phyloP scores from a whole-genome alignment of 257 asterid species.

The Gynochthodes officinalis region DNA sequence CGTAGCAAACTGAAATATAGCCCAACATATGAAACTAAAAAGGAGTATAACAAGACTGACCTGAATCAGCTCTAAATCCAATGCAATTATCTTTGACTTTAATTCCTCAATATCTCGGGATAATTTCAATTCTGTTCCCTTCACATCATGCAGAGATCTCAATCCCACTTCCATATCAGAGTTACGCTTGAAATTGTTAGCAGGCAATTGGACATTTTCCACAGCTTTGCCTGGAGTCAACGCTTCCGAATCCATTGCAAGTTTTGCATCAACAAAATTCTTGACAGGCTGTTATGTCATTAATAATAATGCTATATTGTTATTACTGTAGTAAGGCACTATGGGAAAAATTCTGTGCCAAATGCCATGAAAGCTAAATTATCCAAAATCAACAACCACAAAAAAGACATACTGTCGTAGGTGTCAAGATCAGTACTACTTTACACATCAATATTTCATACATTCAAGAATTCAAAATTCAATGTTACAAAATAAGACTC shows the following conservation, averaged over 20 bases:
- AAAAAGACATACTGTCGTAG: not conserved
- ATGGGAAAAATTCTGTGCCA: not conserved
- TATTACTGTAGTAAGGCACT: constrained; percentile 2
- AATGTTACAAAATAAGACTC: no score
- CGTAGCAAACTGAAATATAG: not conserved
- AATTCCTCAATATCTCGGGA: constrained; percentile 42
- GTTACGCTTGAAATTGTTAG: constrained; percentile 10
- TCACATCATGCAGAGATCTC: constrained; percentile 36
- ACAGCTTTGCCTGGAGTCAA: constrained; percentile 29
- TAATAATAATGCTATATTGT: not conserved
- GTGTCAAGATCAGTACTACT: not conserved
- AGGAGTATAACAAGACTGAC: constrained; percentile 33
- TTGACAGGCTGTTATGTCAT: constrained; percentile 34
- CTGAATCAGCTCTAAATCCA: constrained; percentile 65
- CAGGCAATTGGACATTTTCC: constrained; percentile 34
- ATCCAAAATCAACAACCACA: not conserved
- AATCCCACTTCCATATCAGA: constrained; percentile 21
- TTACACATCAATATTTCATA: no score
- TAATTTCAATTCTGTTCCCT: constrained; percentile 38
- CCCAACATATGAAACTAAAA: not conserved
- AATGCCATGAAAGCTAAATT: not conserved
- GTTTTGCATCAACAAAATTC: constrained; percentile 38
- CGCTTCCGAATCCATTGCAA: constrained; percentile 36
- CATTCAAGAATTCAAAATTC: no score
- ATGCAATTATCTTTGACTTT: constrained; percentile 42